Evolutionary conservation across 1,284 basidiomycete genomes (phyloP), one percentile per base, ranked within the genome.

Genomic region (Vanrija pseudolonga): DNA sequence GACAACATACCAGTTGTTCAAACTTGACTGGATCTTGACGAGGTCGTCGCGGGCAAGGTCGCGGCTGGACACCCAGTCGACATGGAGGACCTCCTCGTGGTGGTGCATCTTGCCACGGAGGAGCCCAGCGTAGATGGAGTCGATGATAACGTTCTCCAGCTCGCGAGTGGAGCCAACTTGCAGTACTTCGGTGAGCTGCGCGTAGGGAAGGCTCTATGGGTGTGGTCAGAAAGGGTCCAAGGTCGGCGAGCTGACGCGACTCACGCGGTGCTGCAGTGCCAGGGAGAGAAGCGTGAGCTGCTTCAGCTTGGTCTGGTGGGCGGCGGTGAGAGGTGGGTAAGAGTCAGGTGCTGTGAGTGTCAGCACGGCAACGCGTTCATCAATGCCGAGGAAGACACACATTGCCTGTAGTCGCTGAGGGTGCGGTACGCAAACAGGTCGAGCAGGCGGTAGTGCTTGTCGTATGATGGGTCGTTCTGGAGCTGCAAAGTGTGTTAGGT

Each of bases 141-240:
- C 93, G 72, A 98, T 97, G 72, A 97, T 88, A 60, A 96, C 82
- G 73, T 97, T 93, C 72, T 98, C 95, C 4, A 98, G 83, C 60
- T 89, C 88, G 47, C 90, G 85, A 50, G 90, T 84, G 2, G 82
- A 85, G 3, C 83, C 80, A 70, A 92, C 82, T 45, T 89, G 81
- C 18, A 97, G 82, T 2, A 50, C 39, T 4, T 50, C 22, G 15
- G 62, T 38, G 19, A 74, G 48, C 18, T 60, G 47, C 20, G 64
- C 40, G 50, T 73, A 72, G 3, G 60, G 50, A 6, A 71, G 56
- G 12, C 64, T 63, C 71, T 72, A 12, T 15, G 2, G 32, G 32
- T 28, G 37, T 6, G 8, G 54, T 56, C 23, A 56, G 54, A 12
- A 19, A 11, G 4, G 5, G 24, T 3, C 18, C 11, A 17, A 18